phyloP scores from a whole-genome alignment of 75 land plant genomes.

The Cryptomeria japonica region DNA sequence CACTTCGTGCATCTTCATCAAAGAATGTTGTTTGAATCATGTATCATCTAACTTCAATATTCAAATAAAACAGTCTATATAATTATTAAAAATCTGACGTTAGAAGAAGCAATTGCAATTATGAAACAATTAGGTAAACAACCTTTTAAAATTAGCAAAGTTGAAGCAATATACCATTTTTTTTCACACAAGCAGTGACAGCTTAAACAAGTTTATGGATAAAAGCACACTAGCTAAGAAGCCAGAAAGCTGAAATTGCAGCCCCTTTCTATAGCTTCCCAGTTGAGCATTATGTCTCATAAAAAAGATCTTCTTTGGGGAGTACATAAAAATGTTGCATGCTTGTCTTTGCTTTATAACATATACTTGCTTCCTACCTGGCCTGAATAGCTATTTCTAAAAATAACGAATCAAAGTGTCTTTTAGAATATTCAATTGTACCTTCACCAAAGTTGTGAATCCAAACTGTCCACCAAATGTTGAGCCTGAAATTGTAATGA shows the following conservation, averaged over 20 bases:
- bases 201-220: not conserved
- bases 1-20: not conserved
- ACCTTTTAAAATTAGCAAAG: not conserved
- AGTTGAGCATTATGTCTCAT: not conserved
- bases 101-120: not conserved
- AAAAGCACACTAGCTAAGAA: not conserved
- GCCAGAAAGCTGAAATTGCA: not conserved
- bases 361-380: not conserved
- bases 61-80: not conserved
- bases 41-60: not conserved
- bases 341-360: not conserved
- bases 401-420: not conserved
- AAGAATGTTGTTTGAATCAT: not conserved
- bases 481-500: slow-evolving; percentile 9
- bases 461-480: slow-evolving; percentile 6
- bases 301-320: not conserved
- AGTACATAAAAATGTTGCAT: not conserved
- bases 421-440: not conserved
- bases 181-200: not conserved
- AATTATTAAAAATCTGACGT: not conserved
- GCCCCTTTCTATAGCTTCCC: not conserved
- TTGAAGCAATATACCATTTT: not conserved
- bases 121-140: not conserved
- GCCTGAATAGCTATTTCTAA: not conserved
- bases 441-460: not conserved